These are phyloP conservation scores for Biscutella laevigata DNA, from an alignment of 441 rosid genomes.

Conservation along the genomic window DNA sequence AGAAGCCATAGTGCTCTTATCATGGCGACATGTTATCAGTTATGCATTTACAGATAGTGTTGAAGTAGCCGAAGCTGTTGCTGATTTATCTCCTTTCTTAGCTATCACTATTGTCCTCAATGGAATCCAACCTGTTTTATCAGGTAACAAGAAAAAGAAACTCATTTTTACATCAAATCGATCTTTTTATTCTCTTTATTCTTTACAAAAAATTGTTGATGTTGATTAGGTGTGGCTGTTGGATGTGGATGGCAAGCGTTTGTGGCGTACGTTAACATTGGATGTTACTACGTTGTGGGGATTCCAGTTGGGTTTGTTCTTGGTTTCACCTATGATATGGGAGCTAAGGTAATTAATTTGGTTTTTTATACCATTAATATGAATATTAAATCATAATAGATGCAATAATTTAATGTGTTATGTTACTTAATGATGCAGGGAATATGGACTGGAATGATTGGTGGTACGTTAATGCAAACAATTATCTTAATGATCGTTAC, in stretches of 20 bases:
- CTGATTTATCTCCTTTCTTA: constrained; percentile 28
- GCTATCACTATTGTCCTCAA: constrained; percentile 29
- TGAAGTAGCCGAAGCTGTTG: constrained; percentile 34
- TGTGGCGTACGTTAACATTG: constrained; percentile 59
- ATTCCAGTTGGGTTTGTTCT: constrained; percentile 46
- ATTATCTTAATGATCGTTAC: constrained; percentile 42
- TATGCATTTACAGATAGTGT: constrained; percentile 32
- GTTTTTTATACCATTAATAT: too few species aligned
- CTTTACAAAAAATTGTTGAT: background rate
- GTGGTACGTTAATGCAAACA: constrained; percentile 48
- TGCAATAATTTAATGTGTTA: too few species aligned
- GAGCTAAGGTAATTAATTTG: constrained; percentile 37
- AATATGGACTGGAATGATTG: constrained; percentile 55
- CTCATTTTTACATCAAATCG: too few species aligned
- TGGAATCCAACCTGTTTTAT: constrained; percentile 33
- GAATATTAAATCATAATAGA: too few species aligned
- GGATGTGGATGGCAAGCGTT: constrained; percentile 74
- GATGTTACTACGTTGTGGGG: constrained; percentile 53
- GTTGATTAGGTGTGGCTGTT: constrained; percentile 46
- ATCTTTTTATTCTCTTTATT: too few species aligned
- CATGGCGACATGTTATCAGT: constrained; percentile 33
- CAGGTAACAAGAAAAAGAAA: constrained; percentile 24
- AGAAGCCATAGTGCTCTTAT: constrained; percentile 30
- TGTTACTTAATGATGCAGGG: constrained; percentile 38
- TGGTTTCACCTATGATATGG: constrained; percentile 45